Conservation (phyloP, 2,329 filamentous ascomycete genomes). For the Colletotrichum simmondsii region DNA sequence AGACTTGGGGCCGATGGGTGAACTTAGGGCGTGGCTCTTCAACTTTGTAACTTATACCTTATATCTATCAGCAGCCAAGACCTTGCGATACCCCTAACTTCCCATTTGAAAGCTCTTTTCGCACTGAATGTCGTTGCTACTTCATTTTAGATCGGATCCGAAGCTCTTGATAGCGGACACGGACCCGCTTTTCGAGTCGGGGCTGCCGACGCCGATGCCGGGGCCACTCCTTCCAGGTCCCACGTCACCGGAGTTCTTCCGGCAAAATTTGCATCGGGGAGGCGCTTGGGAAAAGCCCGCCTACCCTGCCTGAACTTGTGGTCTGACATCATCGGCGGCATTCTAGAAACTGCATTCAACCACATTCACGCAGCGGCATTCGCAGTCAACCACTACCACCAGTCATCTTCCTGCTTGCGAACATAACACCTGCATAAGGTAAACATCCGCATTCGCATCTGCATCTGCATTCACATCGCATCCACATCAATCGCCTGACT, state of each 20-base stretch:
- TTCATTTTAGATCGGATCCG: neutral
- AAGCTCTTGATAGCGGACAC: neutral
- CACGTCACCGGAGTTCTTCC: conserved; percentile 23
- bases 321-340: conserved; percentile 29
- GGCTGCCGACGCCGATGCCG: conserved; percentile 29
- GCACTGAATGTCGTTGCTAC: neutral
- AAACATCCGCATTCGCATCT: neutral
- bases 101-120: neutral
- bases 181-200: conserved; percentile 15
- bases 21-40: neutral
- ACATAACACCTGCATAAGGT: neutral
- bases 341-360: neutral
- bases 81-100: neutral
- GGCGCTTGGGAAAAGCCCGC: neutral
- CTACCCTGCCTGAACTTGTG: neutral
- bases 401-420: neutral
- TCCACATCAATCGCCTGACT: neutral
- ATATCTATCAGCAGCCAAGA: neutral
- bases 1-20: neutral
- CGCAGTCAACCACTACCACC: neutral
- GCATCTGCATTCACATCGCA: neutral
- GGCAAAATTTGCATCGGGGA: conserved; percentile 29
- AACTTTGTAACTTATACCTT: neutral
- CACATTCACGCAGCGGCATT: neutral
- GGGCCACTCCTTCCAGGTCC: neutral